Base-by-base conservation (phyloP, 306 rosid genomes). In the Acacia confusa region DNA sequence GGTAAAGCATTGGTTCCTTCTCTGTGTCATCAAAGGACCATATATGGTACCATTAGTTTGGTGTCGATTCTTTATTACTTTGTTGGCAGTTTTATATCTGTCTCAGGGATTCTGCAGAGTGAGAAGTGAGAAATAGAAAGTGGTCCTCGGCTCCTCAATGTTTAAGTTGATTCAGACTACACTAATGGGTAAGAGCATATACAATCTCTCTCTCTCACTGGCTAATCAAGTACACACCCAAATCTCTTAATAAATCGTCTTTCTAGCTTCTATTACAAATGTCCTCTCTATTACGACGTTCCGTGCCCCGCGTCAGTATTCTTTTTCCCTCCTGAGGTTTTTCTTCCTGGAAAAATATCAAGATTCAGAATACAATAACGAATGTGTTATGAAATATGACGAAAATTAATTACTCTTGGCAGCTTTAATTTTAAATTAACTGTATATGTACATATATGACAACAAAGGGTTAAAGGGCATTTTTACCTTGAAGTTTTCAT, bases 121-220 rank as follows among this genome's bases (percentile, higher is more conserved):
- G 24, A 55, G 61, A 55, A 36, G 27, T 4, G 73, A 41, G 53
- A 40, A 43, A 69, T 34, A 65, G 20, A 44, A 30, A 70, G 75
- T 70, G 75, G 75, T 70, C 75, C 75, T 43, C n/a, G n/a, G n/a
- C n/a, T n/a, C 20, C 6, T 43, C 25, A 22, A 43, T 70, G 48
- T 48, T 70, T 70, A 70, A 70, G 19, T 43, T 70, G 75, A 70
- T 70, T 70, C 75, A 70, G 75, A 70, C 75, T 70, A 44, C 75
- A 70, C 75, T 22, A 70, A 70, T 70, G 75, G 57, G 57, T 14
- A 67, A 19, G 47, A 36, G 72, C 47, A 65, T 65, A 67, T 67
- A 22, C 11, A 67, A 36, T 67, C 27, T 67, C 25, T 22, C 2
- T 19, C 47, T 1, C 69, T 14, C 27, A 3, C 47, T 36, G 72